Percentiles rank a stretch among this genome's conserved stretches.
Evolutionary conservation across 495 filamentous ascomycete species (phyloP).

Genomic region (Penicillium cataractarum): DNA sequence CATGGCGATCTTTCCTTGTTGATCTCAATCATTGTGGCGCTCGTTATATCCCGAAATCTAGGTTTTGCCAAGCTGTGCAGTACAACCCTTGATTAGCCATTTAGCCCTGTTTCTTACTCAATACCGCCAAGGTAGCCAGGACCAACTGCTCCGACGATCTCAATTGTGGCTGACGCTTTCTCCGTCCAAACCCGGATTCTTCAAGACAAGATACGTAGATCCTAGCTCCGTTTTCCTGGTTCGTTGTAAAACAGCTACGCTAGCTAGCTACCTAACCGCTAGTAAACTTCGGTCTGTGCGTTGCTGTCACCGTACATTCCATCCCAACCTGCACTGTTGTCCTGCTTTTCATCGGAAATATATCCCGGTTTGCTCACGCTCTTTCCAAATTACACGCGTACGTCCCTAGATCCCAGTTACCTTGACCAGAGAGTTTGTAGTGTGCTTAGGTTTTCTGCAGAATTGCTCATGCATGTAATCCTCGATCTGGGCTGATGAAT

Average conservation of each 20-base stretch:
- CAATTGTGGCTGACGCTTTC: not conserved
- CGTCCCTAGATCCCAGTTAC: too few species aligned
- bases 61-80: not conserved
- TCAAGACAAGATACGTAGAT: too few species aligned
- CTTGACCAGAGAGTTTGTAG: too few species aligned
- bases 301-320: too few species aligned
- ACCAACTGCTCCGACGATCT: not conserved
- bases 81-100: too few species aligned
- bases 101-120: not conserved
- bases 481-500: not conserved
- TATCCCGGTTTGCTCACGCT: not conserved
- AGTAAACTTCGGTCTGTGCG: too few species aligned
- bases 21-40: not conserved
- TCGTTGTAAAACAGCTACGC: too few species aligned
- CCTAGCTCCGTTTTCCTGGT: not conserved
- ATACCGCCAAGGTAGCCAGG: not conserved
- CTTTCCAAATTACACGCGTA: slow-evolving; percentile 1
- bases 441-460: not conserved
- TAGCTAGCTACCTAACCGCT: too few species aligned
- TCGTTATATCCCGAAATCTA: not conserved
- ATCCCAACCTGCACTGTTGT: too few species aligned
- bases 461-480: not conserved
- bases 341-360: not conserved
- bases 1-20: not conserved
- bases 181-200: not conserved